phyloP scores from a whole-genome alignment of 306 rosid genomes.

The barrel medic (Medicago truncatula) region MtrunA17r5.0-ANR NC_053049.1:29725001-29725500 shows the following conservation, averaged over 20 bases:
- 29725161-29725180: constrained; percentile 1
- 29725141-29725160: neutral
- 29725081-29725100: too few species aligned
- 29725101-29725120: neutral
- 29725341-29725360: constrained; percentile 52
- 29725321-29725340: constrained; percentile 70
- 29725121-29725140: neutral
- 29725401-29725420: constrained; percentile 44
- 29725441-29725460: constrained; percentile 61
- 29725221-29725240: constrained; percentile 78
- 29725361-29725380: constrained; percentile 54
- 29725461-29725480: constrained; percentile 47
- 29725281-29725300: constrained; percentile 75
- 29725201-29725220: constrained; percentile 65
- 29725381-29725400: constrained; percentile 55
- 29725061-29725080: too few species aligned
- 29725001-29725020: neutral
- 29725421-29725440: constrained; percentile 50
- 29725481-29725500: constrained; percentile 33
- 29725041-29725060: neutral
- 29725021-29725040: neutral
- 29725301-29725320: constrained; percentile 80
- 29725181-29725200: constrained; percentile 12
- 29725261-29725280: constrained; percentile 87
- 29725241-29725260: constrained; percentile 76